Evolutionary conservation across 2,329 filamentous ascomycete genomes (phyloP), one percentile per base, ranked within the genome.

Genomic region (Oidium heveae): DNA sequence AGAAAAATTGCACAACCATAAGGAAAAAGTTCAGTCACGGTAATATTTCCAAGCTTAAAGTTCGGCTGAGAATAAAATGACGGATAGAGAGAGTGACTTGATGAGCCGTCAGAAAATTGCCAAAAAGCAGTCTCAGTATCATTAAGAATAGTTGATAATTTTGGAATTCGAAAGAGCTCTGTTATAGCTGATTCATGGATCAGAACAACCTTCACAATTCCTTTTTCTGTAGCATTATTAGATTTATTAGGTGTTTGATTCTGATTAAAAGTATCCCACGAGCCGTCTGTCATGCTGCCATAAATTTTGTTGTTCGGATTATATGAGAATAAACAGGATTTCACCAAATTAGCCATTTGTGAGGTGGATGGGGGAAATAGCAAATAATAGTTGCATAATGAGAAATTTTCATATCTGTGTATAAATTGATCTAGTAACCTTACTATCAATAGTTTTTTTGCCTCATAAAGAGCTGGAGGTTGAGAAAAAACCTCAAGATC

Each of bases 261-360:
- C 44, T 60, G 59, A 16, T 62, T 63, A 9, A 78, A 76, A 18
- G 63, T 65, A 4, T 63, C 57, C 74, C 75, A 78, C 9, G 71
- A 66, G 0, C 74, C 74, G 6, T 66, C 37, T 0, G 61, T 61
- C 13, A 69, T 59, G 51, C 68, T 70, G 7, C 65, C 67, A 33
- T 67, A 70, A 10, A 77, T 65, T 18, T 64, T 67, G 58, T 70
- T 72, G 1, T 66, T 58, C 0, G 66, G 59, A 34, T 71, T 66
- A 37, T 65, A 67, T 4, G 59, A 59, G 6, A 64, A 65, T 10
- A 78, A 60, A 72, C 73, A 77, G 18, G 64, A 62, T 32, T 61
- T 65, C 2, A 76, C n/a, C 9, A 71, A 66, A 9, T 64, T 58
- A 18, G 66, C 65, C 39, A 68, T 66, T 12, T 64, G 55, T 8